Percentiles rank a stretch among this genome's conserved stretches.
Conservation (phyloP, 1,284 basidiomycete species). For the Wolfiporia cocos region DNA sequence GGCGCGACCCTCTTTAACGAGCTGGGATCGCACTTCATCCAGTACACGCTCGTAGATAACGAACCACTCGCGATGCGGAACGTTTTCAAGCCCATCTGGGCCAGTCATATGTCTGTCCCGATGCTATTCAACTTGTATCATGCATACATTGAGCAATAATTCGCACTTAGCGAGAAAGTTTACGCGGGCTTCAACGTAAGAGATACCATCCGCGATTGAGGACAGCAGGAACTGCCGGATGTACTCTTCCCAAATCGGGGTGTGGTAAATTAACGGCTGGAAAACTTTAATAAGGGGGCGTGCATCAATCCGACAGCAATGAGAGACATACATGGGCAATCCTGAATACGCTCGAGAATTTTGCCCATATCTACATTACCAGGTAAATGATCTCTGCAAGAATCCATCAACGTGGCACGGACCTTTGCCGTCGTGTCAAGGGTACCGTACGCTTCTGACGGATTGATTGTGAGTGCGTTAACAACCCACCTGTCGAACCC, state of each 20-base stretch:
- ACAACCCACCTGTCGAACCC: conserved; percentile 66
- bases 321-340: conserved; percentile 35
- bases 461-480: conserved; percentile 55
- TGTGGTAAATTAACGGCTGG: conserved; percentile 48
- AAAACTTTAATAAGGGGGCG: too few species aligned
- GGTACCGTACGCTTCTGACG: conserved; percentile 61
- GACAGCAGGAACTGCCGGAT: conserved; percentile 56
- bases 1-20: conserved; percentile 44
- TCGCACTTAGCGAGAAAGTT: conserved; percentile 58
- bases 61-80: conserved; percentile 60
- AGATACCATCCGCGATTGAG: conserved; percentile 68
- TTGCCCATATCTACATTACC: conserved; percentile 58
- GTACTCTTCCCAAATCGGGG: conserved; percentile 53
- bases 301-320: not conserved
- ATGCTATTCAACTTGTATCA: conserved; percentile 1
- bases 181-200: conserved; percentile 65
- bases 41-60: conserved; percentile 50
- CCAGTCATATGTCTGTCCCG: conserved; percentile 38
- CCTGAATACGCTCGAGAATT: conserved; percentile 49
- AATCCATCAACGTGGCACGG: not conserved
- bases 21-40: conserved; percentile 46
- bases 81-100: conserved; percentile 47
- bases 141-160: too few species aligned
- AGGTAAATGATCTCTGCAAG: not conserved
- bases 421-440: conserved; percentile 66